phyloP scores from a whole-genome alignment of 2,329 filamentous ascomycete genomes.

The Ophiobolus disseminans region DNA sequence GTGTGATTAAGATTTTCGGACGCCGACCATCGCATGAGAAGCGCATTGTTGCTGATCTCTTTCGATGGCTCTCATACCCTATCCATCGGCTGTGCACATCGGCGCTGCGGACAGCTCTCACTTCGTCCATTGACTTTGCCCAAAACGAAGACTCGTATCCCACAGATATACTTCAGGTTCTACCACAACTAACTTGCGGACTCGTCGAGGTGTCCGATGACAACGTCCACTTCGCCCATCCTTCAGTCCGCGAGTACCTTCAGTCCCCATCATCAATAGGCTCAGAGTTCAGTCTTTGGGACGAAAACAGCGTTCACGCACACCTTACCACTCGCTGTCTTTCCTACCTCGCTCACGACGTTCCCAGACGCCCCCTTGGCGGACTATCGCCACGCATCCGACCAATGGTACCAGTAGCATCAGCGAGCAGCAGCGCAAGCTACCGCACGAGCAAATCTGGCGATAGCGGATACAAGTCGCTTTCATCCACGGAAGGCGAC shows the following conservation, averaged over 20 bases:
- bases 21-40: conserved; percentile 26
- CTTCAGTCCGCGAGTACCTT: conserved; percentile 35
- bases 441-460: conserved; percentile 32
- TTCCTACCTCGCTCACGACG: conserved; percentile 34
- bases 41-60: conserved; percentile 26
- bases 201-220: conserved; percentile 29
- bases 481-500: conserved; percentile 33
- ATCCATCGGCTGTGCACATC: conserved; percentile 28
- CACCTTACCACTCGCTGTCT: conserved; percentile 39
- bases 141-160: not conserved
- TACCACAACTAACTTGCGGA: conserved; percentile 35
- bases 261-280: conserved; percentile 21
- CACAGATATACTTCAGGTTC: conserved; percentile 17
- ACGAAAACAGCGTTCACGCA: conserved; percentile 34
- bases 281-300: conserved; percentile 32
- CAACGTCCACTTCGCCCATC: conserved; percentile 30
- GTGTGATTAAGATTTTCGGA: conserved; percentile 28
- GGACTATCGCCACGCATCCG: conserved; percentile 18
- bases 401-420: conserved; percentile 8
- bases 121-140: conserved; percentile 14
- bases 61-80: conserved; percentile 36
- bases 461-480: conserved; percentile 43
- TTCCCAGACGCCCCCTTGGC: conserved; percentile 35
- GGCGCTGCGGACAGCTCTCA: conserved; percentile 30
- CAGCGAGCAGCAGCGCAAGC: conserved; percentile 29